Evolutionary conservation across 306 rosid genomes (phyloP), one percentile per base, ranked within the genome.

Genomic region (Lupinus albus): DNA sequence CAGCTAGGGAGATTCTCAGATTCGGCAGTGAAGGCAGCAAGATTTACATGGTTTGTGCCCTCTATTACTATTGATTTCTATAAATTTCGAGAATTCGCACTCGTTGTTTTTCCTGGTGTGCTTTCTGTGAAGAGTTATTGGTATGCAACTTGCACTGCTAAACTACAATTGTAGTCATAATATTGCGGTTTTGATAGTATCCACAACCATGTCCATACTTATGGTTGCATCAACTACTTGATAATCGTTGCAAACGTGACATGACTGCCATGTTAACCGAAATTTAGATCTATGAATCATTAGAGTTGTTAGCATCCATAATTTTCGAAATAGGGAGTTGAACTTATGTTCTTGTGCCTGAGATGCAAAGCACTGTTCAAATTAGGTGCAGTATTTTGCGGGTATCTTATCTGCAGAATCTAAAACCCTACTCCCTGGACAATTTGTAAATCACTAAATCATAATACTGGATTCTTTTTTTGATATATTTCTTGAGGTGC

Each of bases 1-100:
- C 96, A 20, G 90, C 97, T 0, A 85, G 33, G 72, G 88, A 86
- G 28, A 61, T 86, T 71, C 99, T 93, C 82, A 70, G 83, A 80
- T 88, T 90, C 68, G 99, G 92, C 0, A 78, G 85, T 62, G 89
- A 93, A 36, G 91, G 88, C 47, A 90, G 97, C 81, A 90, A 88
- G 84, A 91, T 93, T 80, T 90, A 85, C 79, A 77, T 89, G 97
- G 99, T 93, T 71, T 75, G 90, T 86, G 78, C 30, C 54, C 7
- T 66, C 2, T 16, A 1, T 76, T 58, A 2, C 61, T 66, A 25
- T 25, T 25, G 30, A 7, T 8, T 70, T 11, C 3, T 42, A 5
- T 33, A 33, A 2, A 48, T 8, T 45, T 46, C 49, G 45, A 44
- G 53, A 50, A 46, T 78, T 38, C 3, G 20, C 73, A 35, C 9